Evolutionary conservation across 2,329 filamentous ascomycete genomes (phyloP).

Genomic region (Pyricularia sp.): DNA sequence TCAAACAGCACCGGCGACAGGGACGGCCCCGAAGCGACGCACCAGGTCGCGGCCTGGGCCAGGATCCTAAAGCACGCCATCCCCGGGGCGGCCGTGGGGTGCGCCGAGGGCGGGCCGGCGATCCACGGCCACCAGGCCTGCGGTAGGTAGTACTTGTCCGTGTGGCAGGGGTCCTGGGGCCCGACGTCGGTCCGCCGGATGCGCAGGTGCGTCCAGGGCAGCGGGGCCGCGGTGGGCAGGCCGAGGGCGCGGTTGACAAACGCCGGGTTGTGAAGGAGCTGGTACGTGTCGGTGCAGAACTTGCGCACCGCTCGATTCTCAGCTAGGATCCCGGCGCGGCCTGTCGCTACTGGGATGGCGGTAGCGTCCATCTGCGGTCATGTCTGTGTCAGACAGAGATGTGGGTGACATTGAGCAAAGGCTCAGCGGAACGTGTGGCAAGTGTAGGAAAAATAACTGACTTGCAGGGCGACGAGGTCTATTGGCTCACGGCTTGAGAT

Average conservation of each 20-base stretch:
- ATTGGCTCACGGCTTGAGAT: background rate
- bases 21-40: too few relatives aligned
- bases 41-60: background rate
- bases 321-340: background rate
- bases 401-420: background rate
- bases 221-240: background rate
- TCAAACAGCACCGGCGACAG: background rate
- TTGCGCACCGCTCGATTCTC: background rate
- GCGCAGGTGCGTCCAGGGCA: constrained; percentile 3
- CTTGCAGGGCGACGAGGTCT: background rate
- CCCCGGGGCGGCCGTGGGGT: background rate
- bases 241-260: background rate
- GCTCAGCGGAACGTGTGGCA: background rate
- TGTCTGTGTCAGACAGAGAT: background rate
- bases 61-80: background rate
- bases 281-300: constrained; percentile 1
- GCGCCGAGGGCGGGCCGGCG: background rate
- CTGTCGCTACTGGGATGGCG: background rate
- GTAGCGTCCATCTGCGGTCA: background rate
- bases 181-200: constrained; percentile 4
- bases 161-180: background rate
- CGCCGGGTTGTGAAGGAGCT: background rate
- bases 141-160: background rate
- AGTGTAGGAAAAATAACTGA: background rate
- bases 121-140: background rate